Percentiles rank a stretch among this genome's conserved stretches.
Evolutionary conservation across 495 filamentous ascomycete species (phyloP).

Genomic region (Penicillium egyptiacum): DNA sequence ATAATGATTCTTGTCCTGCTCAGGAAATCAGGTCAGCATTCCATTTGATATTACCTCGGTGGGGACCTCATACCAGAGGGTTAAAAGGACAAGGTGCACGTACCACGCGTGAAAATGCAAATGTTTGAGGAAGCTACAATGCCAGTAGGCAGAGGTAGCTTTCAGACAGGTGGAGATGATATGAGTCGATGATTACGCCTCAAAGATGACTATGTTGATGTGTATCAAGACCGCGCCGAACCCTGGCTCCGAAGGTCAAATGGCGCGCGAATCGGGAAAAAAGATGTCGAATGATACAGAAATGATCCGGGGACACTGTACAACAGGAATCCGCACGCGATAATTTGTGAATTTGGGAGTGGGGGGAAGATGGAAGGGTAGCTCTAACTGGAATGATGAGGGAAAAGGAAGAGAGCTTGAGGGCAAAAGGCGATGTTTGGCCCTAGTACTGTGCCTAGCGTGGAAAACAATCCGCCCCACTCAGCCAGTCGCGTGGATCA

Average conservation of each 20-base stretch:
- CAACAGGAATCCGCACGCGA: conserved; percentile 12
- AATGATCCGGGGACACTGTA: conserved; percentile 19
- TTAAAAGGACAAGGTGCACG: conserved; percentile 33
- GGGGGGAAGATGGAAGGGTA: conserved; percentile 28
- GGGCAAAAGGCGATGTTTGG: conserved; percentile 51
- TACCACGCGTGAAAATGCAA: conserved; percentile 48
- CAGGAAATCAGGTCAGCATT: conserved; percentile 42
- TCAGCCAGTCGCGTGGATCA: conserved; percentile 37
- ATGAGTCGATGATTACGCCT: conserved; percentile 27
- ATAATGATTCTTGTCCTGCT: conserved; percentile 30
- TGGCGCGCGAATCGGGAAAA: conserved; percentile 29
- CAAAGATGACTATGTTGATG: conserved; percentile 10
- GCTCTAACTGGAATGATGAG: conserved; percentile 43
- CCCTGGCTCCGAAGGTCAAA: conserved; percentile 23
- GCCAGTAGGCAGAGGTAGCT: conserved; percentile 25
- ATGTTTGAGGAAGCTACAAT: conserved; percentile 29
- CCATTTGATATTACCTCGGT: conserved; percentile 38
- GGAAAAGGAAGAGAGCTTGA: conserved; percentile 44
- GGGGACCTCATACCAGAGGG: conserved; percentile 43
- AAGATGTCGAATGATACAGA: conserved; percentile 16
- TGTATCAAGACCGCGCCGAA: conserved; percentile 24
- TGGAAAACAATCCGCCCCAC: conserved; percentile 48
- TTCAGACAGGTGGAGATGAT: conserved; percentile 23
- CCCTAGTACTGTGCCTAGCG: conserved; percentile 46
- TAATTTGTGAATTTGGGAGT: conserved; percentile 13